Conservation (phyloP, 192 early-diverging fungal species). For the Ambispora gerdemannii region DNA sequence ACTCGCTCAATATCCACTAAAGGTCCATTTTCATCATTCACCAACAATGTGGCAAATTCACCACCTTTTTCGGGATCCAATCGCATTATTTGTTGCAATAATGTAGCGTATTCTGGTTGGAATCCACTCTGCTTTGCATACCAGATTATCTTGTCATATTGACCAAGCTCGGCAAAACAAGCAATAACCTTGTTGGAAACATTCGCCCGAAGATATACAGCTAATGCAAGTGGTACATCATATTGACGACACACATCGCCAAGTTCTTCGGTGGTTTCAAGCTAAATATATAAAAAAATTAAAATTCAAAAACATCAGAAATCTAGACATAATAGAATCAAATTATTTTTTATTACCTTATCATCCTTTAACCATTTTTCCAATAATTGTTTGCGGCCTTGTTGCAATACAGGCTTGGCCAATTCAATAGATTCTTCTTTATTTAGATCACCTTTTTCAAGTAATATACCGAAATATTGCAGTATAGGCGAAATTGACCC, state of each 20-base stretch:
- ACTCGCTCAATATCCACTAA: conserved; percentile 78
- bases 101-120: conserved; percentile 84
- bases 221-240: conserved; percentile 87
- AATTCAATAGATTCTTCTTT: conserved; percentile 93
- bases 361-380: conserved; percentile 99
- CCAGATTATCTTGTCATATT: conserved; percentile 93
- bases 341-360: conserved; percentile 59
- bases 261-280: conserved; percentile 96
- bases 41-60: conserved; percentile 87
- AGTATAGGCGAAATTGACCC: conserved; percentile 90
- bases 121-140: conserved; percentile 95
- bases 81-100: conserved; percentile 90
- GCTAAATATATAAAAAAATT: conserved; percentile 32
- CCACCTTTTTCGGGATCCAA: conserved; percentile 89
- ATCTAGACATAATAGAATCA: too few relatives aligned
- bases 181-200: conserved; percentile 90
- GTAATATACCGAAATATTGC: conserved; percentile 94
- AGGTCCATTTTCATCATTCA: conserved; percentile 78
- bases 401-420: conserved; percentile 83
- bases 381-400: conserved; percentile 86
- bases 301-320: too few relatives aligned
- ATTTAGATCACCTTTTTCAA: conserved; percentile 94
- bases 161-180: conserved; percentile 94
- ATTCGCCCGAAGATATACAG: conserved; percentile 92
- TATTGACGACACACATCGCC: conserved; percentile 94